These are phyloP conservation scores for Hordeum vulgare DNA, from an alignment of 176 grass and related monocot species.

Conservation along the genomic window DNA sequence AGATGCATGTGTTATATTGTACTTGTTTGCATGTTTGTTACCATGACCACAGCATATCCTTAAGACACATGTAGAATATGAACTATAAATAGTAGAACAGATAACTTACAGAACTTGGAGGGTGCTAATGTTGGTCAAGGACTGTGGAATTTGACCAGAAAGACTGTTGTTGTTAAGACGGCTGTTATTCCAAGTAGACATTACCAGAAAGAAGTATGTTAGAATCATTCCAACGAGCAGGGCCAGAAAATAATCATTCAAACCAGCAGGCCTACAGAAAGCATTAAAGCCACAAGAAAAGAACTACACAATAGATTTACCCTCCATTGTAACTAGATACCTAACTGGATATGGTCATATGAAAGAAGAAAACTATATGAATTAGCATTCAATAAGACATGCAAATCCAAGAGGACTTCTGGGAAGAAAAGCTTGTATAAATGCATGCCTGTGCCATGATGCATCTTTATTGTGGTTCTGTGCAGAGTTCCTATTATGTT, in stretches of 20 bases:
- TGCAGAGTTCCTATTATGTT: not conserved
- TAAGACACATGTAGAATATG: not conserved
- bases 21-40: not conserved
- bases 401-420: not conserved
- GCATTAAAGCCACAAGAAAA: not conserved
- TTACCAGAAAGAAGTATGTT: constrained; percentile 16
- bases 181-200: constrained; percentile 48
- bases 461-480: not conserved
- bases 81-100: not conserved
- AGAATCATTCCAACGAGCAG: constrained; percentile 21
- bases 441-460: not conserved
- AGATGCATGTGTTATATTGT: constrained; percentile 10
- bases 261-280: not conserved
- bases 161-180: constrained; percentile 89
- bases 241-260: not conserved
- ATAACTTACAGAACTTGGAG: constrained; percentile 88
- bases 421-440: not conserved
- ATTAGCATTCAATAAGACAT: constrained; percentile 8
- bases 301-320: not conserved
- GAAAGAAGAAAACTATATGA: constrained; percentile 5
- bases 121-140: constrained; percentile 39
- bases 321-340: not conserved
- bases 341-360: not conserved
- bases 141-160: constrained; percentile 45
- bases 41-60: constrained; percentile 2